Percentiles rank a stretch among this genome's conserved stretches.
Evolutionary conservation across 1,139 yeast species (phyloP).

Genomic region (Sugiyamaella neomexicana): DNA sequence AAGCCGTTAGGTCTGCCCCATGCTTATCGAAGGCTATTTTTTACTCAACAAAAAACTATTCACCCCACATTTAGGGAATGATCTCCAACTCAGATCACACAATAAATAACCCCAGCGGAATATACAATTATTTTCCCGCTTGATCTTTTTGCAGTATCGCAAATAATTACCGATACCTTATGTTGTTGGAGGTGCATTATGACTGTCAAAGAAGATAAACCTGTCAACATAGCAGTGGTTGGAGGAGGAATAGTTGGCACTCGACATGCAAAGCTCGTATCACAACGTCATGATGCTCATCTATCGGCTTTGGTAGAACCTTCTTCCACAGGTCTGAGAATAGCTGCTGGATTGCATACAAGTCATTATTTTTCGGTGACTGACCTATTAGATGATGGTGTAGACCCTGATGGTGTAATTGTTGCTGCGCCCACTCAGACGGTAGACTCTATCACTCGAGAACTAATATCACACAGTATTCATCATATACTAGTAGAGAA

Average conservation of each 20-base stretch:
- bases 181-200: constrained; percentile 1
- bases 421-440: constrained; percentile 11
- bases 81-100: not conserved
- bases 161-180: not conserved
- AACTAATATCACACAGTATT: constrained; percentile 6
- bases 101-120: not conserved
- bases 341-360: constrained; percentile 6
- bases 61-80: constrained; percentile 2
- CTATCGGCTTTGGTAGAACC: constrained; percentile 12
- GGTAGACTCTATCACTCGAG: constrained; percentile 2
- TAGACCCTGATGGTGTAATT: constrained; percentile 6
- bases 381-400: not conserved
- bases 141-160: not conserved
- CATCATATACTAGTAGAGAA: constrained; percentile 5
- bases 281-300: constrained; percentile 1
- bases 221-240: constrained; percentile 10
- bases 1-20: not conserved
- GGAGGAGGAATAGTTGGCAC: constrained; percentile 15
- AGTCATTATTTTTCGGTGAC: constrained; percentile 6
- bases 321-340: constrained; percentile 10
- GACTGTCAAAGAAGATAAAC: constrained; percentile 11
- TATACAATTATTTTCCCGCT: not conserved
- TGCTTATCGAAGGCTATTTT: not conserved
- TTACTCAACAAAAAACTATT: not conserved
- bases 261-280: constrained; percentile 9